Evolutionary conservation across 306 rosid species (phyloP).

Genomic region (Cucurbita argyrosperma): DNA sequence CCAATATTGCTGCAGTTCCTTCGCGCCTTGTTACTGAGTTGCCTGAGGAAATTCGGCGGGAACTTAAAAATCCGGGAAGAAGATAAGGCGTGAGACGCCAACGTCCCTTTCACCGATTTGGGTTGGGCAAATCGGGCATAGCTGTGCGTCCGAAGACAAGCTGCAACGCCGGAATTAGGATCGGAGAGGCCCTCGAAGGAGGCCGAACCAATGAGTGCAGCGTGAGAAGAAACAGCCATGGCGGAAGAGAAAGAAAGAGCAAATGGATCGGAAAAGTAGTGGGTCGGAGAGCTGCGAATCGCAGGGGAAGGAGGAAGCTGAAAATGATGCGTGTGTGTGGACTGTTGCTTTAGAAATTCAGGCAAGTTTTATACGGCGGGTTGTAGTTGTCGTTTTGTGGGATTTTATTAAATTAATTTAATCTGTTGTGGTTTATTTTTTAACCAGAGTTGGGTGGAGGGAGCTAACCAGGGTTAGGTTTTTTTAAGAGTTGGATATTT

Average conservation of each 20-base stretch:
- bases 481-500: not conserved
- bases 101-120: not conserved
- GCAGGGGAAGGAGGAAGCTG: not conserved
- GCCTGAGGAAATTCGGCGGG: conserved; percentile 87
- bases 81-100: conserved; percentile 19
- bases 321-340: not conserved
- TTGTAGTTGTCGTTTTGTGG: conserved; percentile 9
- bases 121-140: conserved; percentile 3
- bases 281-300: not conserved
- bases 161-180: conserved; percentile 27
- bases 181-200: conserved; percentile 34
- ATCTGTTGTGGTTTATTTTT: not conserved
- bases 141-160: conserved; percentile 15
- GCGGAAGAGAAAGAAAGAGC: not conserved
- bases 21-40: conserved; percentile 84
- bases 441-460: not conserved
- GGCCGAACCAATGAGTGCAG: conserved; percentile 17
- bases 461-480: conserved; percentile 9
- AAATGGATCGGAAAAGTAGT: not conserved
- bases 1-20: conserved; percentile 97
- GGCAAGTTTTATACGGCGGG: not conserved
- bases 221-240: conserved; percentile 41
- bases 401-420: not conserved
- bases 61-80: conserved; percentile 40
- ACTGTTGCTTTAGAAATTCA: not conserved